Base-by-base conservation (phyloP, 352 stramenopile genomes). In the Paralagenidium karlingii region DNA sequence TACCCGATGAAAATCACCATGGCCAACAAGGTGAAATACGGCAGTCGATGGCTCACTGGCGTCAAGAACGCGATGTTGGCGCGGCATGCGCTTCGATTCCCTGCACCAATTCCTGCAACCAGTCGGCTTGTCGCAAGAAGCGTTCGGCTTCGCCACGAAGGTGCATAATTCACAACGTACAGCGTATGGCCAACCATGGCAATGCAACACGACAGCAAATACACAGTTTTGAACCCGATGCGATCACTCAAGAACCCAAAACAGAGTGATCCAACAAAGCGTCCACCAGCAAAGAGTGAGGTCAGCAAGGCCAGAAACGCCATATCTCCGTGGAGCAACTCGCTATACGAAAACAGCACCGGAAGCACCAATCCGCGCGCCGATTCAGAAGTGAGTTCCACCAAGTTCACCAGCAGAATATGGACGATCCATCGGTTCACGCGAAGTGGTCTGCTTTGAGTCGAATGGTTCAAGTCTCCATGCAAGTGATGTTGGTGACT, bases 1-100 rank as follows among this genome's bases (percentile, higher is more conserved):
- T 83, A 86, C n/a, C 52, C 67, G 2, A 82, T 47, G 39, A 81
- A 87, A 1, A 82, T 69, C 2, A 82, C 63, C 0, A 64, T 66
- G 15, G 68, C 70, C n/a, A 87, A 66, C 2, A 82, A 24, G 0
- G 65, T 84, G 26, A 84, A 73, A 41, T 64, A 86, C 51, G 66
- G 49, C n/a, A 81, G 41, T 7, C 73, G 47, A 24, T 82, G 62
- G 27, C 80, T 45, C 16, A 78, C 52, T 1, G 45, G 40, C 3
- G 73, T 86, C 33, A 82, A 51, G 30, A 65, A 59, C 0, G 73
- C 73, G 8, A 86, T 62, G 30, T 86, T 81, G 3, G 73, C 63
- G 31, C 73, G 57, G 41, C 69, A 86, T 1, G 82, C 69, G 26
- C 67, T 81, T 18, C 70, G 65, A 29, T 83, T 87, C 0, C 74